These are phyloP conservation scores for Chionographis japonica DNA, from an alignment of 106 monocot genomes.

Conservation along the genomic window DNA sequence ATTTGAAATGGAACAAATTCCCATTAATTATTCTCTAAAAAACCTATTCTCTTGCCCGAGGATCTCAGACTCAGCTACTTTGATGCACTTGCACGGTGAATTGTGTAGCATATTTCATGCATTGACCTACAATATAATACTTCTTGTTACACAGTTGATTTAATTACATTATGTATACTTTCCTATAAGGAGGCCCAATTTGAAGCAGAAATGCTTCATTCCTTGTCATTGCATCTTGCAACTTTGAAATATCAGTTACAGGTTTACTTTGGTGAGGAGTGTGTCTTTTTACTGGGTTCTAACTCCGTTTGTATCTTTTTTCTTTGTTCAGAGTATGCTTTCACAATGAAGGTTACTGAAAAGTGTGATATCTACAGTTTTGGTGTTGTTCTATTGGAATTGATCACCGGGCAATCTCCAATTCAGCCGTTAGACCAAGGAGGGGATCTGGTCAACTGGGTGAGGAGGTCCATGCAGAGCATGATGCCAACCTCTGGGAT, in stretches of 20 bases:
- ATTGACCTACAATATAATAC: too few species aligned
- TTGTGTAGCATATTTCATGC: too few species aligned
- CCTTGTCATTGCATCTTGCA: too few species aligned
- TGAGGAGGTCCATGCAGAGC: conserved; percentile 47
- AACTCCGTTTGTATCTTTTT: not conserved
- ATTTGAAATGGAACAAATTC: too few species aligned
- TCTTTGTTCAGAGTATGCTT: conserved; percentile 67
- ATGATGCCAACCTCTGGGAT: conserved; percentile 11
- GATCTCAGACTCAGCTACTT: too few species aligned
- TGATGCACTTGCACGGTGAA: too few species aligned
- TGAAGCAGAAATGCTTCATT: too few species aligned
- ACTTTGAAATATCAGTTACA: not conserved
- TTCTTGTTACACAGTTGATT: too few species aligned
- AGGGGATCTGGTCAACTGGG: conserved; percentile 71
- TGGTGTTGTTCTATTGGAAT: conserved; percentile 72
- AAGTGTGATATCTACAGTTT: conserved; percentile 87
- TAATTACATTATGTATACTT: too few species aligned
- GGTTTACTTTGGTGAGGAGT: not conserved
- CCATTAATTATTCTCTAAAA: too few species aligned
- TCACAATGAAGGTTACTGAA: conserved; percentile 90
- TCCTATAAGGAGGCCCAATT: too few species aligned
- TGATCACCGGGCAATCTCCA: conserved; percentile 68
- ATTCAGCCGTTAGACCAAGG: conserved; percentile 68
- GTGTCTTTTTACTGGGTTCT: not conserved
- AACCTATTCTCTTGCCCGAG: too few species aligned